phyloP scores from a whole-genome alignment of 83 land plant species.

The Diphasiastrum complanatum region DNA sequence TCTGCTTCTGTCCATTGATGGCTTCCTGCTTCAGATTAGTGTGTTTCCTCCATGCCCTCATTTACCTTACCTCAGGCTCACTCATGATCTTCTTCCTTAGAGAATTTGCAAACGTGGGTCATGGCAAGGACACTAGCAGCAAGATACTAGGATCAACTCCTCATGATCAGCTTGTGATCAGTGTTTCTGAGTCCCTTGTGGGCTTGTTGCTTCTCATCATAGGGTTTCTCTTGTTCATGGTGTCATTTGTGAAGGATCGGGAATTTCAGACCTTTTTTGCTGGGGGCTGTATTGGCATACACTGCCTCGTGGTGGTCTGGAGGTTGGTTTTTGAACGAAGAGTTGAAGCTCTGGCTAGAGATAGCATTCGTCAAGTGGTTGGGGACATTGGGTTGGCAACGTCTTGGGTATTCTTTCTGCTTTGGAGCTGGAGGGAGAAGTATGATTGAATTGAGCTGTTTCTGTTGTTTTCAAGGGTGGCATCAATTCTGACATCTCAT shows the following conservation, averaged over 20 bases:
- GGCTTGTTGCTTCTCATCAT: slow-evolving; percentile 54
- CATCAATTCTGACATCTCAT: too few relatives aligned
- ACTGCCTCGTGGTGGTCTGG: slow-evolving; percentile 48
- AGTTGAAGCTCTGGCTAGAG: slow-evolving; percentile 52
- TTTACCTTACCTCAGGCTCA: slow-evolving; percentile 41
- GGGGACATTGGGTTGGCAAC: slow-evolving; percentile 50
- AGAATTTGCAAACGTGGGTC: slow-evolving; percentile 42
- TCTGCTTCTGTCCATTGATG: too few relatives aligned
- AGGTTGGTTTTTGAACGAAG: slow-evolving; percentile 48
- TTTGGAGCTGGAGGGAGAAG: slow-evolving; percentile 74
- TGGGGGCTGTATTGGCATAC: slow-evolving; percentile 49
- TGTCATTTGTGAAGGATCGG: slow-evolving; percentile 57
- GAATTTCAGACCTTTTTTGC: slow-evolving; percentile 66
- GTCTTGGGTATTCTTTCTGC: slow-evolving; percentile 65
- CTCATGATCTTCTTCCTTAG: slow-evolving; percentile 57
- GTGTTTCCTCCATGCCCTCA: slow-evolving; percentile 48
- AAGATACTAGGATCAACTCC: slow-evolving; percentile 61
- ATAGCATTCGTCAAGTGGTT: slow-evolving; percentile 54
- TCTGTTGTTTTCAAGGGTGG: too few relatives aligned
- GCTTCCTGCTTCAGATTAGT: slow-evolving; percentile 37
- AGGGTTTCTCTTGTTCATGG: slow-evolving; percentile 60
- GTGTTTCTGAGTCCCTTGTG: slow-evolving; percentile 60
- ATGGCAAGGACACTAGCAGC: slow-evolving; percentile 45
- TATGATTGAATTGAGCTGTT: slow-evolving; percentile 42
- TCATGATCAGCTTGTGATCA: slow-evolving; percentile 59